These are phyloP conservation scores for Cordyceps javanica DNA, from an alignment of 2,329 filamentous ascomycete species.

Conservation along the genomic window DNA sequence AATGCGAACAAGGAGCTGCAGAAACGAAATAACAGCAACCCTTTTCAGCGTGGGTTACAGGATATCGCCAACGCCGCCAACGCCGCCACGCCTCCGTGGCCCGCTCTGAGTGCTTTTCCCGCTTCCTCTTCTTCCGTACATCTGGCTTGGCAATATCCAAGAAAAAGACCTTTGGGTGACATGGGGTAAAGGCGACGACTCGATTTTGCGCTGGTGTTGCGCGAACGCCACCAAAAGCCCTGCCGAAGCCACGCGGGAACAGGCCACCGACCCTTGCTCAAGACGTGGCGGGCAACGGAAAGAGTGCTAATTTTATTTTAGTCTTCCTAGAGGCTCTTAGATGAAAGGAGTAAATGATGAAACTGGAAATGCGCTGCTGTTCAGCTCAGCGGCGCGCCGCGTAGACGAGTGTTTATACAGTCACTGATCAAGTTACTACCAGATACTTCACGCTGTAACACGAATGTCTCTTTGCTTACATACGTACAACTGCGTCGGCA, in stretches of 20 bases:
- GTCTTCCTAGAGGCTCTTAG: background rate
- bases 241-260: background rate
- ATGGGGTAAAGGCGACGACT: background rate
- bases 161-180: background rate
- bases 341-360: background rate
- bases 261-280: background rate
- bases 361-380: background rate
- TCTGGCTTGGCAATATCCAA: background rate
- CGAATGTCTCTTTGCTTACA: background rate
- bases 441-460: background rate
- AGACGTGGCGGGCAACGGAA: background rate
- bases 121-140: background rate
- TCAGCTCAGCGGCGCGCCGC: background rate
- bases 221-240: conserved; percentile 1
- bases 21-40: background rate
- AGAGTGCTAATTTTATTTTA: background rate
- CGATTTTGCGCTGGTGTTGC: background rate
- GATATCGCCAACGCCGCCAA: background rate
- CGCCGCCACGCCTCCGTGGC: background rate
- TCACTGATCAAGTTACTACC: background rate
- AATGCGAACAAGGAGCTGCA: background rate
- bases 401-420: background rate
- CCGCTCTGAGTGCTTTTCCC: background rate
- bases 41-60: background rate
- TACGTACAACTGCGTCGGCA: background rate